Evolutionary conservation across 495 filamentous ascomycete species (phyloP).

Genomic region (Astrocystis sublimbata): DNA sequence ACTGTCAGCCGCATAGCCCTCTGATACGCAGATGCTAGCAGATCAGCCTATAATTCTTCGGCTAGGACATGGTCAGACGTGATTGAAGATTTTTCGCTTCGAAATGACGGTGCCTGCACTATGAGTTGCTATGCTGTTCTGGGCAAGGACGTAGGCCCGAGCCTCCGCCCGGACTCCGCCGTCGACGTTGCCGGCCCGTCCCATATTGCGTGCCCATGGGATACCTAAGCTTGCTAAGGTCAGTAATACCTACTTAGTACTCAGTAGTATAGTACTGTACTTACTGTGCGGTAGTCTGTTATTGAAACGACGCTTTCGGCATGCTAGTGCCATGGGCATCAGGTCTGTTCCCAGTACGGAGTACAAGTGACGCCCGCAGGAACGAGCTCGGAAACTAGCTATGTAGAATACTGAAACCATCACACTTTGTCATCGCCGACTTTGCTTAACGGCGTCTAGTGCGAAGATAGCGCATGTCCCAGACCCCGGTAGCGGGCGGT

Average conservation of each 20-base stretch:
- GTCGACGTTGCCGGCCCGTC: constrained; percentile 7
- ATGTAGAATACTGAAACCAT: not conserved
- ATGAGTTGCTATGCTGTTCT: not conserved
- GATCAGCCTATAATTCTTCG: not conserved
- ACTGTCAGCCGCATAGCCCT: constrained; percentile 2
- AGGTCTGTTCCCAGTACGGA: not conserved
- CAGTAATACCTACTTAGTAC: not conserved
- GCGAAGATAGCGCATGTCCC: constrained; percentile 3
- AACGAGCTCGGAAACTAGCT: not conserved
- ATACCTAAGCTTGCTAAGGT: not conserved
- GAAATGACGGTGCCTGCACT: not conserved
- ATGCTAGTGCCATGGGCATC: not conserved
- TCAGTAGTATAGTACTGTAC: not conserved
- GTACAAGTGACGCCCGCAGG: not conserved
- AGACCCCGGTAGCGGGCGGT: constrained; percentile 13
- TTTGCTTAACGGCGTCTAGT: not conserved
- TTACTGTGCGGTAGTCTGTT: not conserved
- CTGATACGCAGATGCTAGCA: constrained; percentile 3
- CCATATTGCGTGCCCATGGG: constrained; percentile 3
- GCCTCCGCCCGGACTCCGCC: not conserved
- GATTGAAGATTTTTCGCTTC: not conserved
- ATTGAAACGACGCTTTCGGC: not conserved
- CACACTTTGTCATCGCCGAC: not conserved
- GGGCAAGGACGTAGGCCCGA: not conserved
- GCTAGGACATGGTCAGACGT: not conserved